These are phyloP conservation scores for Acanthamoeba healyi DNA, from an alignment of 208 protist species.

Conservation along the genomic window DNA sequence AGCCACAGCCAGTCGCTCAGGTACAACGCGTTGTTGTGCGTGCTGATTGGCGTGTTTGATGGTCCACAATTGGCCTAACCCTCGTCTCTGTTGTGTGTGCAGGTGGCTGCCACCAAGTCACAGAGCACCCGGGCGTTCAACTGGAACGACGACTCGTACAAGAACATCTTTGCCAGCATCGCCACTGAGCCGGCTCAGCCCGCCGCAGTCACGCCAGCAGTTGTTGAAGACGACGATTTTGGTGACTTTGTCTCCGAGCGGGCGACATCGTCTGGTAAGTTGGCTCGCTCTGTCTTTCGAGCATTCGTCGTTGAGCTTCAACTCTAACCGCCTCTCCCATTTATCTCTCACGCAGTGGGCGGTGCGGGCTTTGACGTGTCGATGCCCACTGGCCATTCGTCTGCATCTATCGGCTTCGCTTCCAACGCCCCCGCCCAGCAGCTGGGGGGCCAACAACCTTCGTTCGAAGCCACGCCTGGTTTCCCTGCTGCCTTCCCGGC, in stretches of 20 bases:
- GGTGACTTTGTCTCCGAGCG: constrained; percentile 7
- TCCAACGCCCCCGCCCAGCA: background rate
- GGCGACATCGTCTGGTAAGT: no score
- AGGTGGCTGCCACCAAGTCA: background rate
- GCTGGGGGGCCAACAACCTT: background rate
- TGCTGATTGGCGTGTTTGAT: no score
- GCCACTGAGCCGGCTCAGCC: background rate
- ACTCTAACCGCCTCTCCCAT: no score
- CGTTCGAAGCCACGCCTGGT: background rate
- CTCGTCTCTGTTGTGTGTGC: no score
- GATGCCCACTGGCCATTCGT: background rate
- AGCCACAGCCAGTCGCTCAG: background rate
- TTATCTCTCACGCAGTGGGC: no score
- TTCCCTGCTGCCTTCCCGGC: background rate
- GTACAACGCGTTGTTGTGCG: no score
- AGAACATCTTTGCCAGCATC: background rate
- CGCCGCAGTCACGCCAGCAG: background rate
- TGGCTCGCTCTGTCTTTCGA: no score
- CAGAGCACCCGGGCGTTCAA: constrained; percentile 20
- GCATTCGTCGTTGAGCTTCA: no score
- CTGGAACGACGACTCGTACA: constrained; percentile 43
- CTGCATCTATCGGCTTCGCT: background rate
- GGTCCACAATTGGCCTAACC: no score
- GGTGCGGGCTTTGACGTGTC: no score
- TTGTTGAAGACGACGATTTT: background rate